These are phyloP conservation scores for Botryotinia narcissicola DNA, from an alignment of 2,329 filamentous ascomycete species.

Conservation along the genomic window DNA sequence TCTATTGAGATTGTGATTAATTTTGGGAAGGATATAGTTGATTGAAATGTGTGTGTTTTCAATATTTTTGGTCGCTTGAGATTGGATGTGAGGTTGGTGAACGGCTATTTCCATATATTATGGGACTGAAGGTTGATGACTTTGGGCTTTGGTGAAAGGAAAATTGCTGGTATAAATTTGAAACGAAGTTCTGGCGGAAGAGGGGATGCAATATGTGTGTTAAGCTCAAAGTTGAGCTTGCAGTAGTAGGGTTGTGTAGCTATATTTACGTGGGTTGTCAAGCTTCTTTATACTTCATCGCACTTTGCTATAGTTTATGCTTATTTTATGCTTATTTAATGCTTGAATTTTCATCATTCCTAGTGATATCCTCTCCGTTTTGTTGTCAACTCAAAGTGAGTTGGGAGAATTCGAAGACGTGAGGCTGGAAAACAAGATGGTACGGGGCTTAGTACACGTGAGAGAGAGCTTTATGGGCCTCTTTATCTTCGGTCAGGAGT, in stretches of 20 bases:
- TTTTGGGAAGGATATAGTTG: background rate
- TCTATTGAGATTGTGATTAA: fast-evolving
- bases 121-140: background rate
- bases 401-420: background rate
- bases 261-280: background rate
- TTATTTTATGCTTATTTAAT: background rate
- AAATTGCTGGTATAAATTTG: background rate
- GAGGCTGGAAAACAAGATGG: background rate
- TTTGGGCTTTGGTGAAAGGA: background rate
- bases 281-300: too few species aligned
- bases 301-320: background rate
- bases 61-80: background rate
- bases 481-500: background rate
- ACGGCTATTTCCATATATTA: background rate
- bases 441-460: background rate
- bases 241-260: background rate
- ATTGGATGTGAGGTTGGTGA: background rate
- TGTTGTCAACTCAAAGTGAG: background rate
- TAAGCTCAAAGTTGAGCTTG: background rate
- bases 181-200: background rate
- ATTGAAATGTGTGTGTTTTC: background rate
- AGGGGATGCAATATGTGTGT: background rate
- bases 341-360: background rate
- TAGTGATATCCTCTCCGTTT: background rate
- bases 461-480: background rate